Conservation (phyloP, 2,329 filamentous ascomycete genomes). For the Alternaria gaisen region DNA sequence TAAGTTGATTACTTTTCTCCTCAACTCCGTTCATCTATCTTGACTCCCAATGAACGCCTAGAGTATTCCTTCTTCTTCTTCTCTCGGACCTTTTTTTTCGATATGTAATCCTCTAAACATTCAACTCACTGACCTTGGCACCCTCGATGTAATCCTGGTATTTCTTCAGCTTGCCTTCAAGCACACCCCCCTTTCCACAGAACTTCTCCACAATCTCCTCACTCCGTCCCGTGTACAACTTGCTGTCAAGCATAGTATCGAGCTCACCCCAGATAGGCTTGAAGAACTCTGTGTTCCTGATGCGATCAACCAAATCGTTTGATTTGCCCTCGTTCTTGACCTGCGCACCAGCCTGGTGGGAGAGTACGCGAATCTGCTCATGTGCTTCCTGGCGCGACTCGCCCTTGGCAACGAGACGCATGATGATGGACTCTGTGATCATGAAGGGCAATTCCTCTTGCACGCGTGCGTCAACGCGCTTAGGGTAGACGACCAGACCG, state of each 20-base stretch:
- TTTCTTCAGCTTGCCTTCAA: constrained; percentile 55
- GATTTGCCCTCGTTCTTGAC: constrained; percentile 76
- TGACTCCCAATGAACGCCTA: background rate
- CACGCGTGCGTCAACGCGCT: constrained; percentile 70
- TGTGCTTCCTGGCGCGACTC: constrained; percentile 81
- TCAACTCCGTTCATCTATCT: background rate
- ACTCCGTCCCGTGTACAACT: constrained; percentile 66
- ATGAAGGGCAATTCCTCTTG: constrained; percentile 87
- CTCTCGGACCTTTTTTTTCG: background rate
- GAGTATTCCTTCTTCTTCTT: background rate
- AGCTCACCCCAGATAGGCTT: constrained; percentile 72
- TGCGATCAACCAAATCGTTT: constrained; percentile 84
- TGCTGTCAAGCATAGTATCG: constrained; percentile 71
- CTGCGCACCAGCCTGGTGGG: constrained; percentile 74
- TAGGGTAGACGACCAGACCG: constrained; percentile 78
- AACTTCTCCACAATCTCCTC: constrained; percentile 37
- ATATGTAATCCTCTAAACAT: constrained; percentile 28
- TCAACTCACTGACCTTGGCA: constrained; percentile 45
- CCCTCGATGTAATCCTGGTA: constrained; percentile 59
- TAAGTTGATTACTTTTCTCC: background rate
- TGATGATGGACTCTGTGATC: constrained; percentile 67
- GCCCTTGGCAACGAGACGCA: constrained; percentile 77
- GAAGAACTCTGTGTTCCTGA: constrained; percentile 78
- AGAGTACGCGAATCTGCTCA: constrained; percentile 83
- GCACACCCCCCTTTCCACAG: constrained; percentile 28